Evolutionary conservation across 345 rosid genomes (phyloP).

Genomic region (Gossypium mustelinum): DNA sequence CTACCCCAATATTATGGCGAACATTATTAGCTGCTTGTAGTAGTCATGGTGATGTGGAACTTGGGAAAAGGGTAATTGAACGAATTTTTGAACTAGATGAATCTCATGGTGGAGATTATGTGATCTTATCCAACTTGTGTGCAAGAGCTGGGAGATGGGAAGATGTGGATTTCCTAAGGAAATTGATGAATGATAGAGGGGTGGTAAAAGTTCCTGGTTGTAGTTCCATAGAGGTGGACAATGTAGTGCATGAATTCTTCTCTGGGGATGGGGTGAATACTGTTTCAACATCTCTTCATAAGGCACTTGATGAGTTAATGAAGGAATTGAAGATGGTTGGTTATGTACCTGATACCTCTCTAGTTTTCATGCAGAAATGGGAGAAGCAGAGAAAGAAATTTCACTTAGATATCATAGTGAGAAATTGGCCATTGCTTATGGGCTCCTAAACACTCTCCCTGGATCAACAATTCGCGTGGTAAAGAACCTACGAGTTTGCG

Average conservation of each 20-base stretch:
- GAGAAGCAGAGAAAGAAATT: slow-evolving; percentile 60
- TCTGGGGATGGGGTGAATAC: slow-evolving; percentile 71
- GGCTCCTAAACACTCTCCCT: slow-evolving; percentile 66
- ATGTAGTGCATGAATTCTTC: slow-evolving; percentile 70
- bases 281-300: slow-evolving; percentile 39
- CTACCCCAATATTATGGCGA: slow-evolving; percentile 71
- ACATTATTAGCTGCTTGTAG: slow-evolving; percentile 74
- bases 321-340: slow-evolving; percentile 76
- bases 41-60: slow-evolving; percentile 46
- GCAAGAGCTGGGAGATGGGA: slow-evolving; percentile 73
- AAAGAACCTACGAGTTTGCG: slow-evolving; percentile 81
- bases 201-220: slow-evolving; percentile 78
- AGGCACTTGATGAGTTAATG: slow-evolving; percentile 52
- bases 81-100: slow-evolving; percentile 62
- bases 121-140: slow-evolving; percentile 66
- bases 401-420: slow-evolving; percentile 80
- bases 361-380: slow-evolving; percentile 62
- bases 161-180: slow-evolving; percentile 53
- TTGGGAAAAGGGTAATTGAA: slow-evolving; percentile 52
- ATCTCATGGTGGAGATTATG: slow-evolving; percentile 79
- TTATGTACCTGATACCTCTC: slow-evolving; percentile 62
- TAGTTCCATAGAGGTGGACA: slow-evolving; percentile 71
- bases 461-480: slow-evolving; percentile 70
- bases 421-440: slow-evolving; percentile 73
- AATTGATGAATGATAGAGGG: slow-evolving; percentile 52